Evolutionary conservation across 129 eudicot genomes (phyloP).

Genomic region (Heracleum sosnowskyi): DNA sequence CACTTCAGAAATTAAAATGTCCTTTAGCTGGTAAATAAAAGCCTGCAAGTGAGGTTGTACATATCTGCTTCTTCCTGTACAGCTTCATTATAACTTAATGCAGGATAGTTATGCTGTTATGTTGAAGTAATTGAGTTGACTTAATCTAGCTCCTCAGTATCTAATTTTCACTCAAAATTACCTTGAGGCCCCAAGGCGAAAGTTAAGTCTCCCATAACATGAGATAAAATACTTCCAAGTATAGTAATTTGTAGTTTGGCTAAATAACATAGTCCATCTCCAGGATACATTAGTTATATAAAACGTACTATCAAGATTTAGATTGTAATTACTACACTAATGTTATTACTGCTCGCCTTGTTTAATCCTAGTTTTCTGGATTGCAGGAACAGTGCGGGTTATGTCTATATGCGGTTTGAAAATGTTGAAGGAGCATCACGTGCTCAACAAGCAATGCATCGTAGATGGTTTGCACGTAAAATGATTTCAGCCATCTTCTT

Average conservation of each 20-base stretch:
- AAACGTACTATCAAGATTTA: background rate
- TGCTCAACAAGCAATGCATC: constrained; percentile 93
- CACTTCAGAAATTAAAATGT: background rate
- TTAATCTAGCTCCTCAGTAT: background rate
- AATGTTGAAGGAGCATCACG: constrained; percentile 71
- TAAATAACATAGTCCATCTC: background rate
- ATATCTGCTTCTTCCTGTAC: background rate
- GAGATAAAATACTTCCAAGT: background rate
- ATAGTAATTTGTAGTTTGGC: too few relatives aligned
- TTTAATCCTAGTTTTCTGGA: background rate
- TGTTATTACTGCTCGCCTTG: background rate
- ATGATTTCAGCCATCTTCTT: constrained; percentile 82
- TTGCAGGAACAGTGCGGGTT: constrained; percentile 80
- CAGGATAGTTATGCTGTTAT: background rate
- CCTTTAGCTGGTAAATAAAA: background rate
- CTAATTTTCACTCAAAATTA: background rate
- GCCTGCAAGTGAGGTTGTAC: background rate
- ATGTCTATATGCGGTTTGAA: constrained; percentile 81
- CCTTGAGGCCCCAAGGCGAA: background rate
- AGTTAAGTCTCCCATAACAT: background rate
- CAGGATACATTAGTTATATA: background rate
- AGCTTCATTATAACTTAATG: background rate
- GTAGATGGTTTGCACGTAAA: constrained; percentile 94
- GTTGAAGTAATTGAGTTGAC: background rate
- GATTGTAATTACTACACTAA: background rate